phyloP scores from a whole-genome alignment of 768 basidiomycete species.

The Termitomyces sp. region DNA sequence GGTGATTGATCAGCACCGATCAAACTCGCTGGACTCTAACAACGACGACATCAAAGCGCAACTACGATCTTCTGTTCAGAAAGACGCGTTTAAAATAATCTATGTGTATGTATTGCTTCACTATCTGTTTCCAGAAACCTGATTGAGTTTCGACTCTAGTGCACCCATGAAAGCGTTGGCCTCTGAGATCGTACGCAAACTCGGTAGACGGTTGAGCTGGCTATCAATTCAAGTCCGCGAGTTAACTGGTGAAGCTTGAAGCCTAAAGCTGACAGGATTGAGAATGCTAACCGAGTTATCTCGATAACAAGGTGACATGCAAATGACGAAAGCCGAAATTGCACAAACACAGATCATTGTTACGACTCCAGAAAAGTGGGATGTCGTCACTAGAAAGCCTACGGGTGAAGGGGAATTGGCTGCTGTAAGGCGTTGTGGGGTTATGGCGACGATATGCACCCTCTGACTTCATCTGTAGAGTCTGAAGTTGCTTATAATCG shows the following conservation, averaged over 20 bases:
- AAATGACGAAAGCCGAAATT: slow-evolving; percentile 90
- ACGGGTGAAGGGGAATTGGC: slow-evolving; percentile 97
- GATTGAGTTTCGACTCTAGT: slow-evolving; percentile 28
- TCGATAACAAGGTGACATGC: slow-evolving; percentile 77
- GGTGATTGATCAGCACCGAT: slow-evolving; percentile 68
- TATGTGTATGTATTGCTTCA: slow-evolving; percentile 65
- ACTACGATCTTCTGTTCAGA: slow-evolving; percentile 49
- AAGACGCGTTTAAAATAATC: slow-evolving; percentile 87
- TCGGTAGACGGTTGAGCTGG: slow-evolving; percentile 88
- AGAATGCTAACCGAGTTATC: slow-evolving; percentile 6
- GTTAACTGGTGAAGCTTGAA: slow-evolving; percentile 61
- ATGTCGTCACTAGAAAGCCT: slow-evolving; percentile 96
- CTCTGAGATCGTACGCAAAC: slow-evolving; percentile 90
- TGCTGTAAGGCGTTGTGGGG: slow-evolving; percentile 49
- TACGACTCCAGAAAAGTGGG: slow-evolving; percentile 99
- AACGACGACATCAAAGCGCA: slow-evolving; percentile 16
- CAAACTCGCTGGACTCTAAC: slow-evolving; percentile 10
- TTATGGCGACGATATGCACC: neutral
- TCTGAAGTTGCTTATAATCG: slow-evolving; percentile 92
- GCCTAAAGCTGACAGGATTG: neutral
- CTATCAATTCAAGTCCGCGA: slow-evolving; percentile 82
- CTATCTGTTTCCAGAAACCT: neutral
- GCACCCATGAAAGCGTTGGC: slow-evolving; percentile 99
- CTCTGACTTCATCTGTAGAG: slow-evolving; percentile 41
- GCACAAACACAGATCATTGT: slow-evolving; percentile 96